A percentile compares a stretch with the other conserved stretches of the same genome.
Conservation (phyloP, 2,329 filamentous ascomycete species). For the Neophaeococcomyces aloes region DNA sequence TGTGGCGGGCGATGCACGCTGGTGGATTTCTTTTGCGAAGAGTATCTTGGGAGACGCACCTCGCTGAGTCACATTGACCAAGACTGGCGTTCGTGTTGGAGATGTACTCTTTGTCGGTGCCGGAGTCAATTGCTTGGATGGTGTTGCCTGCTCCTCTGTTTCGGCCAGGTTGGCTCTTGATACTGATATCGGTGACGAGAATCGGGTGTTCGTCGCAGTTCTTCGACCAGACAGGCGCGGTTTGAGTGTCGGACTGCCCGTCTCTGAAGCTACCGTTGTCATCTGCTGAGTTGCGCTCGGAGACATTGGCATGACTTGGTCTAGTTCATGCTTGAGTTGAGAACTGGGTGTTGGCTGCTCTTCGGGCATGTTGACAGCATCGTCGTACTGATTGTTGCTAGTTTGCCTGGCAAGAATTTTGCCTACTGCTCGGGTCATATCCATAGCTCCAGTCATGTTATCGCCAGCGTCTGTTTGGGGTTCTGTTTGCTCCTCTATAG, state of each 20-base stretch:
- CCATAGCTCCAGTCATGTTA: slow-evolving; percentile 51
- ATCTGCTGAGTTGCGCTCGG: slow-evolving; percentile 17
- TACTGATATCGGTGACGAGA: slow-evolving; percentile 28
- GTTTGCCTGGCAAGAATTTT: neutral
- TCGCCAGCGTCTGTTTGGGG: slow-evolving; percentile 27
- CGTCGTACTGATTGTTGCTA: slow-evolving; percentile 11
- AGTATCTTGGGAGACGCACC: slow-evolving; percentile 42
- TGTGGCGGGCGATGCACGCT: slow-evolving; percentile 26
- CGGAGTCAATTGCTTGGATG: slow-evolving; percentile 36
- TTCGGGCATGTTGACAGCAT: slow-evolving; percentile 25
- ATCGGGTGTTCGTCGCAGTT: slow-evolving; percentile 32
- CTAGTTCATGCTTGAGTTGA: slow-evolving; percentile 23
- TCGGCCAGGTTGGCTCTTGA: slow-evolving; percentile 17
- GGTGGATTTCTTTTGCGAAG: slow-evolving; percentile 33
- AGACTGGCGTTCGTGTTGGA: slow-evolving; percentile 41
- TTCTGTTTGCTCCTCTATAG: slow-evolving; percentile 31
- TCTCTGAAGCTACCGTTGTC: slow-evolving; percentile 35
- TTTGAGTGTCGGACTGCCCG: slow-evolving; percentile 45
- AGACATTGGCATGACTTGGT: slow-evolving; percentile 10
- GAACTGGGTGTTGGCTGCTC: slow-evolving; percentile 18
- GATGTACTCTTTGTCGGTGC: slow-evolving; percentile 36
- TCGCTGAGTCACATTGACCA: slow-evolving; percentile 36
- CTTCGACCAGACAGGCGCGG: slow-evolving; percentile 38
- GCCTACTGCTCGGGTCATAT: slow-evolving; percentile 47
- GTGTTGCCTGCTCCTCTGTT: slow-evolving; percentile 28